Evolutionary conservation across 148 eudicot species (phyloP).

Genomic region (Chenopodium quinoa): DNA sequence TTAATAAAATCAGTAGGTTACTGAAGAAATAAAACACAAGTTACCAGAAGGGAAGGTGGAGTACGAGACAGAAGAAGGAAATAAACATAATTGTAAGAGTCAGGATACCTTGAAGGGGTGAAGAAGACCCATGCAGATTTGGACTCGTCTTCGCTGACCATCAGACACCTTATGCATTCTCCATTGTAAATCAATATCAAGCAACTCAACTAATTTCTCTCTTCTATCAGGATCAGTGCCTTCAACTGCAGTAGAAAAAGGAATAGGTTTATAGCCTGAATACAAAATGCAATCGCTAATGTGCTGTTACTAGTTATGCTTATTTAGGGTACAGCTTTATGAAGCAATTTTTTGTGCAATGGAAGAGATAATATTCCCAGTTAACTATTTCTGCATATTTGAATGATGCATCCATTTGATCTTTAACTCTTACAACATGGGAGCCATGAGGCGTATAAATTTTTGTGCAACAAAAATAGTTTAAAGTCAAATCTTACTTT

Average conservation of each 20-base stretch:
- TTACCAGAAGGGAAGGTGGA: not conserved
- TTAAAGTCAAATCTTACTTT: no score
- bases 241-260: conserved; percentile 59
- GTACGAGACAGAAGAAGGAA: not conserved
- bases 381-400: not conserved
- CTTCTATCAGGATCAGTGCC: conserved; percentile 80
- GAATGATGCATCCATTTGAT: no score
- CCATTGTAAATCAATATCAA: conserved; percentile 89
- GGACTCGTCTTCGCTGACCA: conserved; percentile 95
- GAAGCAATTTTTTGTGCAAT: not conserved
- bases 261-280: not conserved
- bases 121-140: conserved; percentile 98
- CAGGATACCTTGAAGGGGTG: conserved; percentile 73
- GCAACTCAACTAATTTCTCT: conserved; percentile 74
- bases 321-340: not conserved
- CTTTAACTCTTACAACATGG: no score
- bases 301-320: not conserved
- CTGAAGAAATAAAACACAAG: not conserved
- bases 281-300: not conserved
- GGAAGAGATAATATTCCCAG: not conserved
- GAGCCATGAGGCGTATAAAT: no score
- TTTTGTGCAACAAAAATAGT: no score
- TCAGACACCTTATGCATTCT: conserved; percentile 99
- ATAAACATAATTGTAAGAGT: not conserved
- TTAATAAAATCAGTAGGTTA: not conserved